Evolutionary conservation across 352 stramenopile genomes (phyloP).

Genomic region (Pythium utonaiense): DNA sequence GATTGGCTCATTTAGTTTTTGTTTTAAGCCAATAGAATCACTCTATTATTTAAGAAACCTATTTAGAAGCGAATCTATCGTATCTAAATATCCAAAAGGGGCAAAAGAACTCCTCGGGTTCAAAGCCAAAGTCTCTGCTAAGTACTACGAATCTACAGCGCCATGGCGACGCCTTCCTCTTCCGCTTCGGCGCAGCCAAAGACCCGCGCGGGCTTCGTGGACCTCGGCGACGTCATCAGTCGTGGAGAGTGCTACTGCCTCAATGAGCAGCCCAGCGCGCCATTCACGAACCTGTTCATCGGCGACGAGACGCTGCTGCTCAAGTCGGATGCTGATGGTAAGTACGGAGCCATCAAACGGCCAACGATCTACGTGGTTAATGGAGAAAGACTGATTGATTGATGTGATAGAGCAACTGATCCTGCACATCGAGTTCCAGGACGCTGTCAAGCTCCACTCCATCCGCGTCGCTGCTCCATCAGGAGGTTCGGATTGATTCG

Average conservation of each 20-base stretch:
- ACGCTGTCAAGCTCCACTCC: slow-evolving; percentile 76
- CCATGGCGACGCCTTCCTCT: slow-evolving; percentile 13
- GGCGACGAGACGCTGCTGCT: slow-evolving; percentile 72
- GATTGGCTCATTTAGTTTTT: too few species aligned
- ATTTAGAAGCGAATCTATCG: not conserved
- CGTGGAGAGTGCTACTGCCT: slow-evolving; percentile 70
- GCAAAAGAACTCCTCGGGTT: not conserved
- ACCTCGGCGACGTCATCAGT: slow-evolving; percentile 61
- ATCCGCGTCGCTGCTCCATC: slow-evolving; percentile 52
- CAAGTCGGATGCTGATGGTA: slow-evolving; percentile 76
- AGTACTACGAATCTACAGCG: not conserved
- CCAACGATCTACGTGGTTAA: too few species aligned
- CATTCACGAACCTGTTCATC: slow-evolving; percentile 76
- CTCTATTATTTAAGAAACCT: too few species aligned
- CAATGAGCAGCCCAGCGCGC: slow-evolving; percentile 69
- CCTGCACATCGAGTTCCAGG: slow-evolving; percentile 80
- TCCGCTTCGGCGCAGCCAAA: slow-evolving; percentile 26
- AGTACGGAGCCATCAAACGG: too few species aligned
- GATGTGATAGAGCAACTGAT: slow-evolving; percentile 66
- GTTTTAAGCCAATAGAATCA: too few species aligned
- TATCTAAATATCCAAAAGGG: not conserved
- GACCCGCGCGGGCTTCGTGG: slow-evolving; percentile 44
- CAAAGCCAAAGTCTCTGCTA: not conserved
- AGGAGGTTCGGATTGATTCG: slow-evolving; percentile 27
- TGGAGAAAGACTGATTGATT: slow-evolving; percentile 2